Base-by-base conservation (phyloP, 2,329 filamentous ascomycete genomes). In the Akanthomyces lecanii region DNA sequence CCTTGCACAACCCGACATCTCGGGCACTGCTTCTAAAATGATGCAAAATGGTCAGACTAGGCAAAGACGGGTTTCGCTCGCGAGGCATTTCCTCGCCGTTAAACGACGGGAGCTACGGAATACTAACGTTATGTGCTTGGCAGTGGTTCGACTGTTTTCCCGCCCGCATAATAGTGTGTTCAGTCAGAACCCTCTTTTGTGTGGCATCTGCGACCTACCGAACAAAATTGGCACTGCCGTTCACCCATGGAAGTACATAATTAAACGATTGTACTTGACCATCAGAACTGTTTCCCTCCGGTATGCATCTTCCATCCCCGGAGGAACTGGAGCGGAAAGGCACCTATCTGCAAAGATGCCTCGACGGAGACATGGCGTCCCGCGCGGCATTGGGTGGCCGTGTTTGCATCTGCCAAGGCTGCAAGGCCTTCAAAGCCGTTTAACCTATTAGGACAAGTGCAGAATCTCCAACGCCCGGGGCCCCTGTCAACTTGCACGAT, bases 351-450 rank as follows among this genome's bases (percentile, higher is more conserved):
- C 44, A 48, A 44, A 48, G 28, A 36, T 25, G 55, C 30, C 55
- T 40, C 33, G 42, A 30, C 33, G 25, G 21, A 36, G 12, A 48
- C 23, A 57, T 57, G 57, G 57, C 57, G 57, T 60, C 47, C 47
- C 57, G 47, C 57, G 57, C 57, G 57, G 57, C 57, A 44, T 52
- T 52, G 48, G 21, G 47, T 16, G 10, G 36, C 14, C 47, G 16
- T 33, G 28, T 33, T 40, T 25, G 54, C 18, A 45, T 30, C 30
- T 40, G 42, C 40, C 38, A 47, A 57, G 51, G 14, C 11, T n/a
- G 21, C 8, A 28, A 21, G 11, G 30, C 21, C 33, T 23, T 2
- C n/a, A 53, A 23, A 7, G 12, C 33, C 51, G 51, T 38, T 45
- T 53, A 48, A 23, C 45, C 21, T 23, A 40, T 54, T 50, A 23